Percentiles rank a stretch among this genome's conserved stretches.
These are phyloP conservation scores for Epichloe bromicola DNA, from an alignment of 2,329 filamentous ascomycete species.

Conservation along the genomic window DNA sequence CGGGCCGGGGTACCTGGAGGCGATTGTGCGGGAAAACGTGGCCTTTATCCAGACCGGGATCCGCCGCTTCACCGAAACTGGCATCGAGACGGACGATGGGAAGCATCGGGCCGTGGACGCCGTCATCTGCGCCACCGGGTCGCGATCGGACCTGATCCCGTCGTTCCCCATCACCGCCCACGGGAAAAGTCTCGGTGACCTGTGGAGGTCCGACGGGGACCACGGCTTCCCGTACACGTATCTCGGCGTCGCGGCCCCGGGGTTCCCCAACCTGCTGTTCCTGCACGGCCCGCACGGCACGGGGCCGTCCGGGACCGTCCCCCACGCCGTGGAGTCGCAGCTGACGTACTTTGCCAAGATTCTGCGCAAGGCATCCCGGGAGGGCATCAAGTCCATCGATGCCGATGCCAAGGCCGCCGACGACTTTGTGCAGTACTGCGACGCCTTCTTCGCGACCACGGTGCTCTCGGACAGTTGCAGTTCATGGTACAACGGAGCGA, in stretches of 20 bases:
- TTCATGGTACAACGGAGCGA: slow-evolving; percentile 59
- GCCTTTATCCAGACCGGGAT: slow-evolving; percentile 45
- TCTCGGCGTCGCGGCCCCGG: slow-evolving; percentile 47
- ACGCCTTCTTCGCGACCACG: slow-evolving; percentile 41
- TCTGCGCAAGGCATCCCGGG: slow-evolving; percentile 50
- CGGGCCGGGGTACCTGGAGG: slow-evolving; percentile 52
- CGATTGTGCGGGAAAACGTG: slow-evolving; percentile 48
- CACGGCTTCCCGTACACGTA: slow-evolving; percentile 57
- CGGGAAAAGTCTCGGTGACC: slow-evolving; percentile 37
- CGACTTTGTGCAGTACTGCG: slow-evolving; percentile 47
- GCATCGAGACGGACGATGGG: slow-evolving; percentile 48
- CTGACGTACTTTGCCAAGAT: slow-evolving; percentile 53
- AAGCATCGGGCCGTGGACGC: slow-evolving; percentile 44
- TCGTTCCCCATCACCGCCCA: slow-evolving; percentile 46
- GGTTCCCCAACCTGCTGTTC: slow-evolving; percentile 56
- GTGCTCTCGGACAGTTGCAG: slow-evolving; percentile 50
- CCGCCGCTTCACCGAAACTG: slow-evolving; percentile 41
- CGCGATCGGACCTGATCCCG: slow-evolving; percentile 45
- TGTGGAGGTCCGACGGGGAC: slow-evolving; percentile 42
- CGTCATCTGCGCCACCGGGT: slow-evolving; percentile 56
- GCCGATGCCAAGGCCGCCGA: slow-evolving; percentile 47
- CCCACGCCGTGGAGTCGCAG: slow-evolving; percentile 51
- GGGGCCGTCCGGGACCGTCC: slow-evolving; percentile 54
- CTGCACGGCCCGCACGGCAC: slow-evolving; percentile 47
- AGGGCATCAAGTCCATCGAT: slow-evolving; percentile 50